Base-by-base conservation (phyloP, 108 stramenopile species). In the Cyclotella choctawhatcheeana region DNA sequence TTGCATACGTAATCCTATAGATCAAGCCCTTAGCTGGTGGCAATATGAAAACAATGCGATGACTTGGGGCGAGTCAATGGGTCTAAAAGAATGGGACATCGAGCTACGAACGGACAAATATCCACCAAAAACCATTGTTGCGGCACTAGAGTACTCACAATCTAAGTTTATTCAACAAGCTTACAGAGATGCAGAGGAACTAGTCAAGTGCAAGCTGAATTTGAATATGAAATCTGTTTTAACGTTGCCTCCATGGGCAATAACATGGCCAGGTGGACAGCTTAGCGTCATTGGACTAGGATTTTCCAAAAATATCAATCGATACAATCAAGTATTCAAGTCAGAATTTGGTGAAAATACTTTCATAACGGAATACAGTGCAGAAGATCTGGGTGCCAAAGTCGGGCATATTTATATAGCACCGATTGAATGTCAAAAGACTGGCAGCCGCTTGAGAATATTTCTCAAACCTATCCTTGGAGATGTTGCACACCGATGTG, bases 1-100 rank as follows among this genome's bases (percentile, higher is more conserved):
- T 22, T 86, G 85, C 47, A 79, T 86, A 29, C 40, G 88, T 27
- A 54, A 84, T 18, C 85, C 88, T 5, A 61, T 80, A 12, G 85
- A 85, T 1, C 88, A 89, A 79, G 82, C 88, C n/a, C 54, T 83
- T 0, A 86, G 85, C 60, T 89, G 88, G 88, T 89, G 85, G 85
- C 71, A 66, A 35, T 89, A 85, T 61, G 88, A 89, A 71, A 85
- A 85, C 51, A 75, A 79, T 67, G 85, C 84, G 20, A 83, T 85
- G 32, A 14, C 18, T 21, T 88, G 84, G 87, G 87, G 87, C 29
- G 68, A 68, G 58, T 32, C 51, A 2, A 86, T 89, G 77, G 84
- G 85, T 2, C 56, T 89, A 40, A 71, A 58, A 0, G 69, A 73
- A 47, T 79, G 75, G 74, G 85, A 89, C 58, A 58, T 65, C n/a